A percentile compares a stretch with the other conserved stretches of the same genome.
Evolutionary conservation across 805 yeast genomes (phyloP).

Genomic region (Clavispora phyllophila): DNA sequence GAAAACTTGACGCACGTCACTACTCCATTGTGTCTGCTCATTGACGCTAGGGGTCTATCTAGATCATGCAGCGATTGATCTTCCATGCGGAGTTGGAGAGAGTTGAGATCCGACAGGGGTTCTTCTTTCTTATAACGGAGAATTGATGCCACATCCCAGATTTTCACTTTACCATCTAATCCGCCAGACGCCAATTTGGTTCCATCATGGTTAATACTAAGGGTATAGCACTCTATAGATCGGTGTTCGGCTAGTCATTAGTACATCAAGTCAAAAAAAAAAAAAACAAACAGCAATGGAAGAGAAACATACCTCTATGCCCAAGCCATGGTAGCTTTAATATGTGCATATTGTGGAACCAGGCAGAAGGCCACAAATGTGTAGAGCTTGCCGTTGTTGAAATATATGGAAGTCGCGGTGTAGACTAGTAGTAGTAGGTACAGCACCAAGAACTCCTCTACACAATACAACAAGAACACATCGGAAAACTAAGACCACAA

Average conservation of each 20-base stretch:
- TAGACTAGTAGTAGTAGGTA: not conserved
- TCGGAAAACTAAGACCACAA: not conserved
- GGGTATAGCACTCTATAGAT: constrained; percentile 79
- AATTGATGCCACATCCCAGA: constrained; percentile 72
- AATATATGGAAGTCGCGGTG: not conserved
- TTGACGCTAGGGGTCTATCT: constrained; percentile 69
- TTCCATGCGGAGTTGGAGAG: constrained; percentile 7
- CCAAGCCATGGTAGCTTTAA: constrained; percentile 43
- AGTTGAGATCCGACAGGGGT: not conserved
- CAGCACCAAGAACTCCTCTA: not conserved
- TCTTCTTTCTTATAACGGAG: constrained; percentile 30
- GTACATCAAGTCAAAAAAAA: constrained; percentile 8
- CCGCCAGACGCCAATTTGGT: constrained; percentile 90
- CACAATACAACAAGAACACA: not conserved
- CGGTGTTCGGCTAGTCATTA: constrained; percentile 61
- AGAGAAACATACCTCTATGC: constrained; percentile 38
- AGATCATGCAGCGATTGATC: not conserved
- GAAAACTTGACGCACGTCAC: constrained; percentile 91
- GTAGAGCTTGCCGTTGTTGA: not conserved
- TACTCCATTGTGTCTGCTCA: constrained; percentile 96
- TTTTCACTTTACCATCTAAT: constrained; percentile 79
- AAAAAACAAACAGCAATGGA: no score
- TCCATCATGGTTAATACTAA: constrained; percentile 79
- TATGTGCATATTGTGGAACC: constrained; percentile 25
- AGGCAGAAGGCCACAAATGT: not conserved